Conservation (phyloP, 805 yeast genomes). For the Ogataea zsoltii region DNA sequence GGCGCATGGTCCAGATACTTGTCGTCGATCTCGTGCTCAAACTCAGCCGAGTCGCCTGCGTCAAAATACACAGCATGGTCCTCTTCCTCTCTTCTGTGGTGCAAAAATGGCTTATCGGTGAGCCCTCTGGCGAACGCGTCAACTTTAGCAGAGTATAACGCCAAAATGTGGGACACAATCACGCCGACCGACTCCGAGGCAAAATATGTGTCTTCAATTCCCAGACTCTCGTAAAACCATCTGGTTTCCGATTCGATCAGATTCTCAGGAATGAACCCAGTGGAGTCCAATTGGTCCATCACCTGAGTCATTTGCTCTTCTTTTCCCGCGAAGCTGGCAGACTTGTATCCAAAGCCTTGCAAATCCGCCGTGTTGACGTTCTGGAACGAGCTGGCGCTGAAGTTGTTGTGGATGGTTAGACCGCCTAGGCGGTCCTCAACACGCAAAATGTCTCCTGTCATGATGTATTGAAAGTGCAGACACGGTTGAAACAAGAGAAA, state of each 20-base stretch:
- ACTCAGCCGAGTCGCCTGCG: conserved; percentile 50
- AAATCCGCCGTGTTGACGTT: conserved; percentile 33
- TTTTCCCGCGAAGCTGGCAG: conserved; percentile 76
- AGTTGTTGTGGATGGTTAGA: conserved; percentile 37
- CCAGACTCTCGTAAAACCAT: conserved; percentile 86
- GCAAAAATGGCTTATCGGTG: conserved; percentile 58
- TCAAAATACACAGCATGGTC: conserved; percentile 93
- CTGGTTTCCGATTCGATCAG: conserved; percentile 82
- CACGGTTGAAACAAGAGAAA: no score
- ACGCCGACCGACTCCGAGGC: conserved; percentile 80
- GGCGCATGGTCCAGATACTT: conserved; percentile 63
- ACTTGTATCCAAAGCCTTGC: conserved; percentile 59
- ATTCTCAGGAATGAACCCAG: conserved; percentile 87
- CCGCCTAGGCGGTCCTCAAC: conserved; percentile 17
- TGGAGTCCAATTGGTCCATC: conserved; percentile 73
- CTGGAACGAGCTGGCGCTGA: conserved; percentile 37
- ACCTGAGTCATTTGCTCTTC: conserved; percentile 79
- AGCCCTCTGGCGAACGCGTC: conserved; percentile 75
- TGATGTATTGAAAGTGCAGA: no score
- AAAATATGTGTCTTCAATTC: conserved; percentile 90
- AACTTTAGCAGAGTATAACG: conserved; percentile 88
- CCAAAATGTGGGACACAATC: conserved; percentile 81
- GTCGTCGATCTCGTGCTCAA: conserved; percentile 80
- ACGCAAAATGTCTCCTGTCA: conserved; percentile 3
- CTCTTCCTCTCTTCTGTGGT: conserved; percentile 73